Conservation (phyloP, 768 basidiomycete genomes). For the Coprinellus micaceus region DNA sequence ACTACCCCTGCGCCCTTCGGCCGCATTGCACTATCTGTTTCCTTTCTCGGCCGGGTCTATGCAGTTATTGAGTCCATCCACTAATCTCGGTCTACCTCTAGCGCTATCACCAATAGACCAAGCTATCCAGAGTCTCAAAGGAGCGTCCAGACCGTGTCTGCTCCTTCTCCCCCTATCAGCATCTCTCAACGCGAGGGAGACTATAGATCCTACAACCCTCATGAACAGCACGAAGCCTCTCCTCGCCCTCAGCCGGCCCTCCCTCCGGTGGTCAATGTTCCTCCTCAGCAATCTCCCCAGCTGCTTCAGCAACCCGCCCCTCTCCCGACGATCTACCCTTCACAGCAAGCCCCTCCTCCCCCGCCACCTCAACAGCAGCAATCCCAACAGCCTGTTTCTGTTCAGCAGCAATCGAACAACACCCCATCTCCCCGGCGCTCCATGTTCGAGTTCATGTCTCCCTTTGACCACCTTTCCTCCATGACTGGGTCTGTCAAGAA, state of each 20-base stretch:
- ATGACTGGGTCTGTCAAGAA: constrained; percentile 53
- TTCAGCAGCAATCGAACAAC: constrained; percentile 43
- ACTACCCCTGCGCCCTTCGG: no score
- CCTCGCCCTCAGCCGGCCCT: constrained; percentile 33
- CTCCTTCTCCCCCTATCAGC: constrained; percentile 48
- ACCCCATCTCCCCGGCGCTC: constrained; percentile 73
- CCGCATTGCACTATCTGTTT: constrained; percentile 25
- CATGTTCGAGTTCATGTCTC: constrained; percentile 82
- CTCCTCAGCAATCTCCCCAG: constrained; percentile 31
- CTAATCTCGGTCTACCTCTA: constrained; percentile 5
- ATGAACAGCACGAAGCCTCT: constrained; percentile 38
- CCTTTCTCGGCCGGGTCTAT: constrained; percentile 22
- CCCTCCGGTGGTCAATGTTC: constrained; percentile 21
- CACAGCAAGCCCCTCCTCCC: background rate
- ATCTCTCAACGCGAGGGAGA: constrained; percentile 42
- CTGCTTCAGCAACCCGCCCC: background rate
- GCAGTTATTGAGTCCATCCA: background rate
- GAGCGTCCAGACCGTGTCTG: constrained; percentile 29
- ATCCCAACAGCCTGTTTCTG: constrained; percentile 8
- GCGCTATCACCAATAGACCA: constrained; percentile 8
- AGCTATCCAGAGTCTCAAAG: constrained; percentile 50
- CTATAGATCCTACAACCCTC: constrained; percentile 40
- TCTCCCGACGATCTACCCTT: background rate
- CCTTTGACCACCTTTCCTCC: constrained; percentile 76
- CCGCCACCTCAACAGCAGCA: background rate